Evolutionary conservation across 139 green algal genomes (phyloP).

Genomic region (Ettlia oleoabundans): DNA sequence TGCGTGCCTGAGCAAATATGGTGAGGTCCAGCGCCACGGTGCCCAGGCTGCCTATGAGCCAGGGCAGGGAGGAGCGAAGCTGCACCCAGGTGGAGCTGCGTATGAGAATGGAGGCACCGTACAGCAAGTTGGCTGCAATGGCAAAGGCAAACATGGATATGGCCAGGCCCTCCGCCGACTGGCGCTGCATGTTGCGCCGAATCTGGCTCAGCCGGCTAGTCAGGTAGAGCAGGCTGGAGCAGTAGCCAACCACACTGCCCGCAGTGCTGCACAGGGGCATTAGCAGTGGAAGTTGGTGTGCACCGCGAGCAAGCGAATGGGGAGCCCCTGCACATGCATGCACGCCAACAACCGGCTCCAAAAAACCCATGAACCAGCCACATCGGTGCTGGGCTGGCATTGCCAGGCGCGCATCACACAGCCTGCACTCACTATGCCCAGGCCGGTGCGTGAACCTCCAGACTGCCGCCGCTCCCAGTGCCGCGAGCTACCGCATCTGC

Average conservation of each 20-base stretch:
- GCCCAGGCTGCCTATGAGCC: constrained; percentile 85
- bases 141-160: constrained; percentile 85
- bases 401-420: too few relatives aligned
- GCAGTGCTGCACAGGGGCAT: constrained; percentile 23
- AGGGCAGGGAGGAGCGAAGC: constrained; percentile 76
- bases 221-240: constrained; percentile 81
- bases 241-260: constrained; percentile 67
- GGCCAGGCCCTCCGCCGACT: constrained; percentile 75
- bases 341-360: not conserved
- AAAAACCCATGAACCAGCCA: too few relatives aligned
- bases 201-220: constrained; percentile 82
- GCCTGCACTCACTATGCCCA: constrained; percentile 32
- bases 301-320: not conserved
- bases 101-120: constrained; percentile 81
- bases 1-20: constrained; percentile 71
- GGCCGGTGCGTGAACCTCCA: not conserved
- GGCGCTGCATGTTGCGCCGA: constrained; percentile 71
- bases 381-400: too few relatives aligned
- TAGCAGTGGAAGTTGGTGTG: too few relatives aligned
- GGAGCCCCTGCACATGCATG: not conserved
- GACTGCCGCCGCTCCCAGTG: not conserved
- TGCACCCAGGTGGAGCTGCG: constrained; percentile 49
- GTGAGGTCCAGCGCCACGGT: constrained; percentile 82
- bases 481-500: not conserved
- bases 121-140: constrained; percentile 79